A percentile compares a stretch with the other conserved stretches of the same genome.
Conservation (phyloP, 2,329 filamentous ascomycete species). For the Arachnopeziza araneosa region DNA sequence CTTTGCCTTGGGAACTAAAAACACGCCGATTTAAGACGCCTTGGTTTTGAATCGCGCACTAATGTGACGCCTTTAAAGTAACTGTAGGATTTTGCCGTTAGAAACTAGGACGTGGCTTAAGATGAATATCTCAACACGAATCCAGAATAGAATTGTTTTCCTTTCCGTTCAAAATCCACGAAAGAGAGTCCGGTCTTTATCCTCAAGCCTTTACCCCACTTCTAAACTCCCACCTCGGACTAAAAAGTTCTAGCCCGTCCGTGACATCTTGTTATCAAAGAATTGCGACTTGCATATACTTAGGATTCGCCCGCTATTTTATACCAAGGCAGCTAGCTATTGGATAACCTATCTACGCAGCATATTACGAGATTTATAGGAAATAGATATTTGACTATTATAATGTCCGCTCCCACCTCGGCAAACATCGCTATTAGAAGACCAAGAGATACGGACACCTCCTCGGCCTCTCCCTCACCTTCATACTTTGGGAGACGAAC, state of each 20-base stretch:
- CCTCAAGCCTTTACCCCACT: neutral
- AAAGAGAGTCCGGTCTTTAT: conserved; percentile 1
- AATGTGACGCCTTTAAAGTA: neutral
- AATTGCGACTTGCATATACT: conserved; percentile 9
- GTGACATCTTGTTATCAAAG: conserved; percentile 17
- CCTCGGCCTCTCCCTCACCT: neutral
- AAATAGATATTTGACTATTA: neutral
- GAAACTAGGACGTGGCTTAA: too few relatives aligned
- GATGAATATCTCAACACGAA: too few relatives aligned
- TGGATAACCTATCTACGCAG: neutral
- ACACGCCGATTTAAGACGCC: conserved; percentile 12
- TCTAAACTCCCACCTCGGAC: neutral
- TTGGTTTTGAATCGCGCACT: neutral
- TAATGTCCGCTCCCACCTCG: neutral
- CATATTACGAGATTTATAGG: neutral
- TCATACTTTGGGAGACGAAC: neutral
- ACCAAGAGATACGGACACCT: neutral
- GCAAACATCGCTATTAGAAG: neutral
- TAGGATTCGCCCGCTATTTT: neutral
- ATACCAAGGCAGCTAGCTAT: too few relatives aligned
- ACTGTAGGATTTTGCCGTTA: too few relatives aligned
- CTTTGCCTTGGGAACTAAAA: conserved; percentile 8
- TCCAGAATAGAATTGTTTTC: too few relatives aligned
- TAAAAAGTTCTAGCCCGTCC: neutral
- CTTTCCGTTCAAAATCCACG: too few relatives aligned